Evolutionary conservation across 495 filamentous ascomycete genomes (phyloP).

Genomic region (Neurospora pannonica): DNA sequence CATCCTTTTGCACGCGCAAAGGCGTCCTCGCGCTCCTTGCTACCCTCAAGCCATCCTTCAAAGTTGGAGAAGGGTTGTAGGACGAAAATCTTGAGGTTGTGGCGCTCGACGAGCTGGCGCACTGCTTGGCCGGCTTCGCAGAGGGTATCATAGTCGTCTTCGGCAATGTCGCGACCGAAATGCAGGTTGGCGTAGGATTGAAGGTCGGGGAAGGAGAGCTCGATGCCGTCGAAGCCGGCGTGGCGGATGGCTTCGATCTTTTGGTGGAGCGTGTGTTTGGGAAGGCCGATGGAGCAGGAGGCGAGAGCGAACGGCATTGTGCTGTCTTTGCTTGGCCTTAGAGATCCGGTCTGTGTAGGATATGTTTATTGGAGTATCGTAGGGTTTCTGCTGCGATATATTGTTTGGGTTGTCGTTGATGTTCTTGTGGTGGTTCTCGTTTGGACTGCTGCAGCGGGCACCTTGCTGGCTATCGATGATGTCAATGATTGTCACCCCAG

Average conservation of each 20-base stretch:
- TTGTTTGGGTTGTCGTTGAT: background rate
- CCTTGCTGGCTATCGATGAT: background rate
- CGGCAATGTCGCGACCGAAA: conserved; percentile 37
- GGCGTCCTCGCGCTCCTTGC: conserved; percentile 51
- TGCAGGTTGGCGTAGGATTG: conserved; percentile 47
- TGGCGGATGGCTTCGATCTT: conserved; percentile 58
- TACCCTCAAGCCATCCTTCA: conserved; percentile 60
- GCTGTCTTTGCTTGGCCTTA: background rate
- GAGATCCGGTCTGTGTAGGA: too few relatives aligned
- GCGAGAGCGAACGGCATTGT: conserved; percentile 7
- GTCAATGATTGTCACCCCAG: background rate
- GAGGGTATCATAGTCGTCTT: conserved; percentile 49
- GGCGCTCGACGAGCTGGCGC: conserved; percentile 39
- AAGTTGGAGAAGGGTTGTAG: conserved; percentile 75
- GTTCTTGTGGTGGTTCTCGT: background rate
- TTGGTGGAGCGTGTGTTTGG: conserved; percentile 45
- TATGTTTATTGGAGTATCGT: background rate
- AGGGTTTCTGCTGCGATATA: background rate
- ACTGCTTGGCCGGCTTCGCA: conserved; percentile 42
- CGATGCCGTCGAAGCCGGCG: conserved; percentile 62
- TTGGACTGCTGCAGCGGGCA: background rate
- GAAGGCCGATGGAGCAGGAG: conserved; percentile 14
- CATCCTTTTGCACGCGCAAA: conserved; percentile 57
- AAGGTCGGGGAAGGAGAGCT: conserved; percentile 72
- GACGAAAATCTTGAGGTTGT: conserved; percentile 55